Evolutionary conservation across 2,329 filamentous ascomycete species (phyloP).

Genomic region (Nemania diffusa): DNA sequence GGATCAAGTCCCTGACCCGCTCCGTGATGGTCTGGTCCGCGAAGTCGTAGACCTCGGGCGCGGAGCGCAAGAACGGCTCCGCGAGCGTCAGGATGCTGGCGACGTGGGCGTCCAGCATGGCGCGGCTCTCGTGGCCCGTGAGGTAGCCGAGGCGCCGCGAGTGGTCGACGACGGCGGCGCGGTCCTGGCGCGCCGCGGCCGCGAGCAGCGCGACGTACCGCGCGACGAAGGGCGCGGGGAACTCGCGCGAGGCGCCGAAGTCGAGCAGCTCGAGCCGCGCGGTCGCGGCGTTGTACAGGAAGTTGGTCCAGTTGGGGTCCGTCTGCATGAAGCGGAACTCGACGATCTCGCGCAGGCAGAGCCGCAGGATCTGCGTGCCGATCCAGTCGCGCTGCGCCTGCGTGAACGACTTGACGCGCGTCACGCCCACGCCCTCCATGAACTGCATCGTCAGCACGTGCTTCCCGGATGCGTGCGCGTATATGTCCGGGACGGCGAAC

Average conservation of each 20-base stretch:
- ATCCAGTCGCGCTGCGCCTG: conserved; percentile 95
- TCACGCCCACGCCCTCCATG: conserved; percentile 87
- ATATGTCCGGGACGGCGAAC: conserved; percentile 83
- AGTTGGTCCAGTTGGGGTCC: conserved; percentile 99
- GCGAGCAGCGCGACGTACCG: conserved; percentile 83
- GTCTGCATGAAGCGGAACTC: conserved; percentile 99
- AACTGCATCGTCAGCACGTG: conserved; percentile 94
- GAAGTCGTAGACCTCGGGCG: conserved; percentile 91
- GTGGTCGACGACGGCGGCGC: conserved; percentile 69
- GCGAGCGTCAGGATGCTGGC: conserved; percentile 88
- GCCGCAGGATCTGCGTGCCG: conserved; percentile 88
- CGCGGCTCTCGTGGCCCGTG: conserved; percentile 84
- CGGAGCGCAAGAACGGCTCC: conserved; percentile 83
- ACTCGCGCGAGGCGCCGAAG: conserved; percentile 92
- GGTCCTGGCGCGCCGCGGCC: conserved; percentile 79
- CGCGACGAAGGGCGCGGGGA: conserved; percentile 79
- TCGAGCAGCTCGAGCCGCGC: conserved; percentile 89
- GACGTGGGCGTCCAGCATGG: conserved; percentile 93
- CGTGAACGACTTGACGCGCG: conserved; percentile 75
- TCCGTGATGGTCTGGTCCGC: conserved; percentile 95
- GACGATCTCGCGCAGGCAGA: conserved; percentile 91
- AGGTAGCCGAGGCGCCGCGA: conserved; percentile 88
- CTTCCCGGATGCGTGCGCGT: conserved; percentile 80
- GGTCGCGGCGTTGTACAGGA: conserved; percentile 81
- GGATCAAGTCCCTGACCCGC: conserved; percentile 86